These are phyloP conservation scores for Aspergillus sp. DNA, from an alignment of 2,329 filamentous ascomycete genomes.

Conservation along the genomic window DNA sequence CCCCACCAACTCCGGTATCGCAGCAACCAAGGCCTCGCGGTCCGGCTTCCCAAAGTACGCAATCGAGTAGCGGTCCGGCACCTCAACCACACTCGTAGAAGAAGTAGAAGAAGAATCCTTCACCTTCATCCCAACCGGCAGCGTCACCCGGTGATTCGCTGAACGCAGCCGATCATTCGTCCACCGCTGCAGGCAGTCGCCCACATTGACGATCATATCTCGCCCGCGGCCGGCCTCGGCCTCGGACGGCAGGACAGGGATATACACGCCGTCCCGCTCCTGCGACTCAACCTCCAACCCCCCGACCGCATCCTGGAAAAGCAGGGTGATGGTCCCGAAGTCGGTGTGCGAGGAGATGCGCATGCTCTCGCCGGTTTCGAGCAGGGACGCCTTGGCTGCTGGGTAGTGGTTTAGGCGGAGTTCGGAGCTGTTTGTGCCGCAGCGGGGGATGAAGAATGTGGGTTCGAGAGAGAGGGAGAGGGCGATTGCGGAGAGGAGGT, in stretches of 20 bases:
- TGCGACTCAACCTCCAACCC: slow-evolving; percentile 22
- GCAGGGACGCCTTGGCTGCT: neutral
- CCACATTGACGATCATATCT: slow-evolving; percentile 52
- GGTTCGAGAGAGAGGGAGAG: neutral
- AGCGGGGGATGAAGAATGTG: neutral
- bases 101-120: no score
- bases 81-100: neutral
- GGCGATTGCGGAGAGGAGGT: slow-evolving; percentile 7
- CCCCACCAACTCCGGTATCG: slow-evolving; percentile 5
- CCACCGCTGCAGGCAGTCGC: slow-evolving; percentile 53
- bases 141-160: slow-evolving; percentile 47
- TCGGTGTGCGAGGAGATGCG: slow-evolving; percentile 15
- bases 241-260: slow-evolving; percentile 9
- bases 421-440: slow-evolving; percentile 7
- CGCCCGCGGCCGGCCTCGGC: slow-evolving; percentile 1
- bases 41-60: slow-evolving; percentile 17
- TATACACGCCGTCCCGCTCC: slow-evolving; percentile 12
- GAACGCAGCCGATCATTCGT: slow-evolving; percentile 52
- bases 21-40: slow-evolving; percentile 3
- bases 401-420: slow-evolving; percentile 15
- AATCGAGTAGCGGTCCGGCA: slow-evolving; percentile 9
- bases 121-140: slow-evolving; percentile 3
- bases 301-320: slow-evolving; percentile 15
- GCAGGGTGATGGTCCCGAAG: slow-evolving; percentile 14
- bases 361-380: slow-evolving; percentile 2